Percentiles rank a stretch among this genome's conserved stretches.
Conservation (phyloP, 78 protist species). For the Capsaspora owczarzaki region DNA sequence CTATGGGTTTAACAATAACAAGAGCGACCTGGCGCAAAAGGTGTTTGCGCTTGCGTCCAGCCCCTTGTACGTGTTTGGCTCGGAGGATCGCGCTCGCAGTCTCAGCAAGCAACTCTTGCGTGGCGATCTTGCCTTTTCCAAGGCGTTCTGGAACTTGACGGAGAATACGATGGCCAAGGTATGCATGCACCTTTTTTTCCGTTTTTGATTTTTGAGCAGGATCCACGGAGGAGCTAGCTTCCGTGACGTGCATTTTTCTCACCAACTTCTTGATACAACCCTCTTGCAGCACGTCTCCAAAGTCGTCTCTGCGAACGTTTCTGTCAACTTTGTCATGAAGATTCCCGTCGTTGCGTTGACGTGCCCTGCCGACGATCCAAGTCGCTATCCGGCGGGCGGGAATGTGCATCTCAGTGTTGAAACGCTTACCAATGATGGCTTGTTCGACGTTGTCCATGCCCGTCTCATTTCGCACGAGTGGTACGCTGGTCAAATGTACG, state of each 20-base stretch:
- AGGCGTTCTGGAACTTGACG: conserved; percentile 15
- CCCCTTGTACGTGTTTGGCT: not conserved
- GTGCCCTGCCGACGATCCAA: too few relatives aligned
- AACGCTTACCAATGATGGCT: too few relatives aligned
- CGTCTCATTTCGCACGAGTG: too few relatives aligned
- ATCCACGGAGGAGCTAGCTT: too few relatives aligned
- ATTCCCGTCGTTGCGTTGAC: not conserved
- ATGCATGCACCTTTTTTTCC: too few relatives aligned
- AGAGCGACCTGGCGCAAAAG: not conserved
- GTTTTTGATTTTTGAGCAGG: too few relatives aligned
- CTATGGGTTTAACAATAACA: not conserved
- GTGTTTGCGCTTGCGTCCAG: not conserved
- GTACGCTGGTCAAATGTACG: too few relatives aligned
- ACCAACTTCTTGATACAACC: not conserved
- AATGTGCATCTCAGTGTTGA: too few relatives aligned
- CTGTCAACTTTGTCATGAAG: not conserved
- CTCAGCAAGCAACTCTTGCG: not conserved
- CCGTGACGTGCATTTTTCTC: too few relatives aligned
- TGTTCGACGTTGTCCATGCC: too few relatives aligned
- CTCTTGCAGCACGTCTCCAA: conserved; percentile 5
- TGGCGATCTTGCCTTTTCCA: not conserved
- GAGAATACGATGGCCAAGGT: not conserved
- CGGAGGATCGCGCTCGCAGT: not conserved
- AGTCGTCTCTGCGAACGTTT: not conserved
- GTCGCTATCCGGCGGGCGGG: too few relatives aligned